Base-by-base conservation (phyloP, 306 rosid genomes). In the Medicago arabica region DNA sequence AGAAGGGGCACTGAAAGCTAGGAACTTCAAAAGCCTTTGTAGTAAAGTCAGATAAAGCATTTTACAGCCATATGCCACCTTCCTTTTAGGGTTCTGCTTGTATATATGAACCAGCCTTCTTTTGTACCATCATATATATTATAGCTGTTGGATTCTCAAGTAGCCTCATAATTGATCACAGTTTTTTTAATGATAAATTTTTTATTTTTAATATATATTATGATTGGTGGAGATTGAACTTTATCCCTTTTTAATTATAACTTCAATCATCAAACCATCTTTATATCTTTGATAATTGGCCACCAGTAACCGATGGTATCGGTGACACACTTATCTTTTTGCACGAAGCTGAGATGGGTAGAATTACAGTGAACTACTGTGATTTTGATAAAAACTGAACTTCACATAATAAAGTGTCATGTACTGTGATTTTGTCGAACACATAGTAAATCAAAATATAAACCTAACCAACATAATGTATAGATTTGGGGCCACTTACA, bases 21-120 rank as follows among this genome's bases (percentile, higher is more conserved):
- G 82, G 80, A 55, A 77, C 77, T 62, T 81, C 70, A 57, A 75
- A 78, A 78, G 75, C 68, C 39, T 58, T 58, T 7, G 23, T 44
- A 19, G 31, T 38, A 75, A 78, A 81, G 4, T 28, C 31, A 28
- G 81, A 78, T 67, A 81, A 75, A 78, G 80, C 69, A 75, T 78
- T 86, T 81, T 86, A 74, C 85, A 83, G 67, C 85, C 55, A 78
- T 34, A 34, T 71, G 75, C 40, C n/a, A 66, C 62, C 68, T 70
- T 81, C 83, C 76, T 74, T 83, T 83, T 77, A 71, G 74, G 31
- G 81, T 46, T 80, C 71, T 59, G 14, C 4, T 54, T 54, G 60
- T 38, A 41, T 71, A 50, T 19, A 41, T 69, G 50, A 39, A 69
- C 44, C 23, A 43, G 34, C 50, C 72, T 70, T 81, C n/a, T 21